These are phyloP conservation scores for Colletotrichum australisinense DNA, from an alignment of 2,329 filamentous ascomycete genomes.

Conservation along the genomic window DNA sequence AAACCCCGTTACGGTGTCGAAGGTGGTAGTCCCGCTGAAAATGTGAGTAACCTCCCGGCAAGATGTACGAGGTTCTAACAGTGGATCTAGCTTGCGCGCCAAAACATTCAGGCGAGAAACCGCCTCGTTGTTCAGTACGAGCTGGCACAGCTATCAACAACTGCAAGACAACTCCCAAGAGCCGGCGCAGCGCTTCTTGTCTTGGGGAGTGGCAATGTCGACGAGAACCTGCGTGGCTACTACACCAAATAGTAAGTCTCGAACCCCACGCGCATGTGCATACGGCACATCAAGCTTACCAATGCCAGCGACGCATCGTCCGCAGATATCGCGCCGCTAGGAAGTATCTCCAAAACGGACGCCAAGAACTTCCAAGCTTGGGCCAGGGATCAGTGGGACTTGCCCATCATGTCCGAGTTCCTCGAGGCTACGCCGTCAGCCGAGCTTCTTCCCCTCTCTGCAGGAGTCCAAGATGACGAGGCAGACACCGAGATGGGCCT, in stretches of 20 bases:
- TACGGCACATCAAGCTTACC: not conserved
- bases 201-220: conserved; percentile 72
- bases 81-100: conserved; percentile 59
- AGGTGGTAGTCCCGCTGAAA: not conserved
- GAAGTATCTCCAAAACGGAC: conserved; percentile 69
- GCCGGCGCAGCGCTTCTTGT: conserved; percentile 69
- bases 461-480: conserved; percentile 53
- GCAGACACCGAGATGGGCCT: conserved; percentile 55
- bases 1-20: not conserved
- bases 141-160: conserved; percentile 71
- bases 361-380: conserved; percentile 73
- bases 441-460: conserved; percentile 58
- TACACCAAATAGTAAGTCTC: conserved; percentile 64
- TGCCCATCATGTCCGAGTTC: conserved; percentile 74
- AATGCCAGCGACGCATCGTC: conserved; percentile 58
- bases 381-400: conserved; percentile 63
- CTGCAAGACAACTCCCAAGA: conserved; percentile 63
- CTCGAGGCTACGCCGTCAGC: conserved; percentile 68
- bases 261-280: not conserved
- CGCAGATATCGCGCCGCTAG: conserved; percentile 68
- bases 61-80: not conserved
- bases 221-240: conserved; percentile 63
- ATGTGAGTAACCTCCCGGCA: not conserved
- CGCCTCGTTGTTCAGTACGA: conserved; percentile 75
- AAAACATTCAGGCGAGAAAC: conserved; percentile 75